Conservation (phyloP, 1,284 basidiomycete genomes). For the Ustilago trichophora region DNA sequence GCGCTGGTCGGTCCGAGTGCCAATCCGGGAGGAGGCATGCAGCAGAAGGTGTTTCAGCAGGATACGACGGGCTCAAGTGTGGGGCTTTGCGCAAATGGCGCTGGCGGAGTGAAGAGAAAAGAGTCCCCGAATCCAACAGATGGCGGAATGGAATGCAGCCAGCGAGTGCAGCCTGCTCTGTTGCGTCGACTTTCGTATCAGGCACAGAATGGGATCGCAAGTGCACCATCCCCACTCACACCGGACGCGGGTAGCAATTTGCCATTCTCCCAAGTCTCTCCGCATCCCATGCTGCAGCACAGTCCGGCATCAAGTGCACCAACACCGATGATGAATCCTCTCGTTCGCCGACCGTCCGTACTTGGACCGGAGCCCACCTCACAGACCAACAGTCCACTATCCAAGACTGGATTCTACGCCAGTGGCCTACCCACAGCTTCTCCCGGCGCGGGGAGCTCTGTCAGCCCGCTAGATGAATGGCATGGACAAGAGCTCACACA, state of each 20-base stretch:
- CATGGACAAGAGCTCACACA: too few species aligned
- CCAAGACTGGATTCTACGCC: background rate
- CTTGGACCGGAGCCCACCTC: background rate
- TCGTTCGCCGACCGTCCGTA: constrained; percentile 2
- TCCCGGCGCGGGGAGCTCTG: background rate
- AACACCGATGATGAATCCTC: background rate
- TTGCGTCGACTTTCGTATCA: too few species aligned
- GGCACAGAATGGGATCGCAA: too few species aligned
- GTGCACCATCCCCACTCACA: too few species aligned
- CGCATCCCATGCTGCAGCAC: constrained; percentile 7
- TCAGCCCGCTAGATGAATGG: constrained; percentile 12
- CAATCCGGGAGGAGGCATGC: background rate
- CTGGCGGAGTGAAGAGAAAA: constrained; percentile 4
- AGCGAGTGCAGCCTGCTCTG: background rate
- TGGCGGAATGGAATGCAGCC: background rate
- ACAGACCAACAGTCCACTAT: background rate
- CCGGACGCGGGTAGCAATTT: too few species aligned
- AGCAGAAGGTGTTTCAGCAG: too few species aligned
- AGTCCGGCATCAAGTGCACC: constrained; percentile 14
- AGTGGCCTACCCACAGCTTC: constrained; percentile 1
- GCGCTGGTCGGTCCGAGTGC: background rate
- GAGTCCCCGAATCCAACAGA: background rate
- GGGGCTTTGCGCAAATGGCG: too few species aligned
- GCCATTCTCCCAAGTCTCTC: too few species aligned
- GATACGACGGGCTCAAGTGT: too few species aligned